A percentile compares a stretch with the other conserved stretches of the same genome.
phyloP scores from a whole-genome alignment of 1,284 basidiomycete genomes.

The Mrakiaceae sp. region DNA sequence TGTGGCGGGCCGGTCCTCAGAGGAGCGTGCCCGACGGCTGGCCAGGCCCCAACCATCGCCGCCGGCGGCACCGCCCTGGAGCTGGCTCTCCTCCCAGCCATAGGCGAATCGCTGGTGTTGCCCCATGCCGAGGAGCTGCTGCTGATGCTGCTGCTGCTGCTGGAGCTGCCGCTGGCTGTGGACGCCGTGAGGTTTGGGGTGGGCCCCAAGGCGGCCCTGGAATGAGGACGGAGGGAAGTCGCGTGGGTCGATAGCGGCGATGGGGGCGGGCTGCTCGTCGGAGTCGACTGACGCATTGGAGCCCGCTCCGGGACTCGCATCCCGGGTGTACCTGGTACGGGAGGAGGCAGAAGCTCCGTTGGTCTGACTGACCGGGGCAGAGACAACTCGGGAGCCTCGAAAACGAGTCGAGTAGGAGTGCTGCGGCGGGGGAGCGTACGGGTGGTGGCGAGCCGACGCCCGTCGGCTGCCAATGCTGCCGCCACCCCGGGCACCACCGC shows the following conservation, averaged over 20 bases:
- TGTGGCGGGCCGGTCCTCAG: background rate
- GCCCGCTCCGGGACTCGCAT: background rate
- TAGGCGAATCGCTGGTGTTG: background rate
- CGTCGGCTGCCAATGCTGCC: background rate
- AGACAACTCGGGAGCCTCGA: background rate
- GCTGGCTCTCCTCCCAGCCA: too few species aligned
- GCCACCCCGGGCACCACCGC: too few species aligned
- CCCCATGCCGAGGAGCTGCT: background rate
- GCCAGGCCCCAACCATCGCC: background rate
- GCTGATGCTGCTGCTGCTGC: background rate
- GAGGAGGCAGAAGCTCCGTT: background rate
- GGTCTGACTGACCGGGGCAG: background rate
- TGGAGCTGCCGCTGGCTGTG: too few species aligned
- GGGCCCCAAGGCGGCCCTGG: background rate
- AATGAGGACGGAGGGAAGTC: background rate
- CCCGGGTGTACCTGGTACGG: background rate
- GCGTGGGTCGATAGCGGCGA: background rate
- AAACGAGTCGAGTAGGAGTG: constrained; percentile 4
- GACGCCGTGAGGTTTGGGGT: too few species aligned
- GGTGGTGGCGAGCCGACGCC: background rate
- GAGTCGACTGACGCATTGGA: background rate
- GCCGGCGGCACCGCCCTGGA: too few species aligned
- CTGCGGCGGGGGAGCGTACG: background rate
- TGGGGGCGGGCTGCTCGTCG: background rate
- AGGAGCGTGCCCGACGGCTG: background rate